Evolutionary conservation across 2,329 filamentous ascomycete genomes (phyloP), one percentile per base, ranked within the genome.

Genomic region (Cadophora malorum): DNA sequence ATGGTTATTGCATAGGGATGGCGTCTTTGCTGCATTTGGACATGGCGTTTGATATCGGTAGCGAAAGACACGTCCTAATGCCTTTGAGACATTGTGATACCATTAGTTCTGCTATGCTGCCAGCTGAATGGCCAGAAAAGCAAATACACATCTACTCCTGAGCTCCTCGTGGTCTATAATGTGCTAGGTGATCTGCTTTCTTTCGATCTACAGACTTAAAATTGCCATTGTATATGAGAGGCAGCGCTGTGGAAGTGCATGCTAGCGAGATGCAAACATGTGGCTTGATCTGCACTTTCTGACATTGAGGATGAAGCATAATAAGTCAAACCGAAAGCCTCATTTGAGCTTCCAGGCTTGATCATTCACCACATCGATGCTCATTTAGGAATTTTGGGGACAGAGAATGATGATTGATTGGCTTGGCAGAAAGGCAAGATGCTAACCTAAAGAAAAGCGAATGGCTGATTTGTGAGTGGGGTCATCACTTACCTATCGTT

Each of bases 11-110:
- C 70, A 71, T 68, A 25, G 68, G 66, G 64, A 25, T 14, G 72
- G 72, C 71, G 72, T 71, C 47, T 70, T 68, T 70, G 55, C 63
- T 63, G 68, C 65, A 70, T 67, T 64, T 65, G 63, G 66, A 62
- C 41, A 60, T 35, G 68, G 68, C 68, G 68, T 70, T 67, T 49
- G 61, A 53, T 63, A 50, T n/a, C 58, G 58, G 68, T 59, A 64
- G 53, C 45, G 59, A 61, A 5, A 31, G 41, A 7, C 7, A 62
- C 59, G 23, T 50, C 59, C 59, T 2, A 23, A 12, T 62, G 41
- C 47, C 21, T 56, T 52, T 25, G 50, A 28, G 47, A 55, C 63
- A 63, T 64, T 65, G 65, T 69, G 68, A 69, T 69, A 69, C 68
- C 65, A 67, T 58, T 55, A 65, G 14, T 58, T 64, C 41, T 66